phyloP scores from a whole-genome alignment of 208 protist species.

The Crithidia fasciculata region DNA sequence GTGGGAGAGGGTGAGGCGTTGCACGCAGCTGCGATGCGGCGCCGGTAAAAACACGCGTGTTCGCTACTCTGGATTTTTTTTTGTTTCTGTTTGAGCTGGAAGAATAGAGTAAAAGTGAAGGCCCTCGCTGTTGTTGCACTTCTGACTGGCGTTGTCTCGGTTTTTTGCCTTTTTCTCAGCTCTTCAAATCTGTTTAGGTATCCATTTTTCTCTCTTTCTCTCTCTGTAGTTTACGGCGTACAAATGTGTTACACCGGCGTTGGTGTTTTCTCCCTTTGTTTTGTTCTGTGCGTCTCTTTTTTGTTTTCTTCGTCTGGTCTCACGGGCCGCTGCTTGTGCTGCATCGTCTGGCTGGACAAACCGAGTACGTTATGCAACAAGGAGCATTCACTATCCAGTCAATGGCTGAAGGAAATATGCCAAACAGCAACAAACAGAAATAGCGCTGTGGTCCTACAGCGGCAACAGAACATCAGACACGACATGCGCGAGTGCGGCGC shows the following conservation, averaged over 20 bases:
- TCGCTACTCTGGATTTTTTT: neutral
- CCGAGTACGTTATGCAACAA: no score
- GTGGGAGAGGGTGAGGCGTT: neutral
- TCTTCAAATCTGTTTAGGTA: neutral
- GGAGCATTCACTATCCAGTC: no score
- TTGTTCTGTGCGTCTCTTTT: neutral
- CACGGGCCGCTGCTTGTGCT: no score
- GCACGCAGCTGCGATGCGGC: no score
- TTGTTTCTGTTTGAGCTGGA: neutral
- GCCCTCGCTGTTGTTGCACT: neutral
- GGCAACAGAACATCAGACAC: no score
- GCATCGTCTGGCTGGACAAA: no score
- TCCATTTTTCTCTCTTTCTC: neutral
- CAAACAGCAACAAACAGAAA: neutral
- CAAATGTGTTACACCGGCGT: no score
- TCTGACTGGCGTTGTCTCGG: neutral
- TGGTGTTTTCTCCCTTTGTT: neutral
- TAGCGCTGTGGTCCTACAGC: no score
- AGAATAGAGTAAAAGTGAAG: neutral
- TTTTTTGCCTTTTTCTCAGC: conserved; percentile 1
- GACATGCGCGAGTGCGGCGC: no score
- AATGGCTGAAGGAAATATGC: neutral
- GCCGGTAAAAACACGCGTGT: neutral
- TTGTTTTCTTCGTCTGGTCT: neutral
- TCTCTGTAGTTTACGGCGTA: neutral